Conservation (phyloP, 495 filamentous ascomycete species). For the Choiromyces venosus region DNA sequence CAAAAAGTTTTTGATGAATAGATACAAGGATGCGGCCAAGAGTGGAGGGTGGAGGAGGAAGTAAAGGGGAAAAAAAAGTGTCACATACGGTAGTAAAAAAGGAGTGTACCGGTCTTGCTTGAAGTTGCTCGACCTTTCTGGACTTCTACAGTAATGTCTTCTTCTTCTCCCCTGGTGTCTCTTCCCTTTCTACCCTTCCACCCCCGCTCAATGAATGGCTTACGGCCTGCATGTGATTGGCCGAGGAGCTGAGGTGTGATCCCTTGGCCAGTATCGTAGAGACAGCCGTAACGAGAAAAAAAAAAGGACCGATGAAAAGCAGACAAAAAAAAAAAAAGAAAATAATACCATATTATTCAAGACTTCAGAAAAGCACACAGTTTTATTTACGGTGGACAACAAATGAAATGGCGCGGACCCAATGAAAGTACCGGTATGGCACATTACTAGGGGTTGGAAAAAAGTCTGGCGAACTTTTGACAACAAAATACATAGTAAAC, state of each 20-base stretch:
- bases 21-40: neutral
- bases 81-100: neutral
- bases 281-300: neutral
- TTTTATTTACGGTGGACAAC: neutral
- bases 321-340: neutral
- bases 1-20: neutral
- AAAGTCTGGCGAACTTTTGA: too few relatives aligned
- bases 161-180: neutral
- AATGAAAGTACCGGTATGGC: neutral
- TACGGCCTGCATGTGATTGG: neutral
- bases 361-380: neutral
- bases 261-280: neutral
- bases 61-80: neutral
- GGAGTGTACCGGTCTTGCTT: neutral
- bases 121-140: neutral
- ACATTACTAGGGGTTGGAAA: too few relatives aligned
- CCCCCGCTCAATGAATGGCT: neutral
- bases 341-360: neutral
- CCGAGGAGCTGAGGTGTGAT: neutral
- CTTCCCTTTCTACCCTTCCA: neutral
- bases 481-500: too few relatives aligned
- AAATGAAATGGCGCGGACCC: neutral
- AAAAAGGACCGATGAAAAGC: neutral
- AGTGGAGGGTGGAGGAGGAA: neutral
- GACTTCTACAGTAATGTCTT: neutral